Percentiles rank a stretch among this genome's conserved stretches.
Conservation (phyloP, 305 asterid species). For the Fraxinus paxiana region DNA sequence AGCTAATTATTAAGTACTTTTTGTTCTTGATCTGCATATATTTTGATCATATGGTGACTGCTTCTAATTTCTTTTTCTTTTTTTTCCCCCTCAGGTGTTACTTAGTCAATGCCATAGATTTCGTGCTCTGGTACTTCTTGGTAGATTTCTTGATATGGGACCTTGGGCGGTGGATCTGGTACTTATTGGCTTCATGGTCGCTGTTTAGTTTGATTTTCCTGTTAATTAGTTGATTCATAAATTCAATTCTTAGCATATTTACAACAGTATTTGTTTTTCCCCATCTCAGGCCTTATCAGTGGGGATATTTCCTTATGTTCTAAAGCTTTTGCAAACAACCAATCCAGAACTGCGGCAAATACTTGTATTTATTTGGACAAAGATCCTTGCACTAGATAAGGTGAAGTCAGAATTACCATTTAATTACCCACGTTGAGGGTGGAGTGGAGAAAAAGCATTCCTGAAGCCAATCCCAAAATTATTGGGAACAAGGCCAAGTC, state of each 20-base stretch:
- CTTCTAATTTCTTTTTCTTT: constrained; percentile 7
- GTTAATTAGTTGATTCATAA: constrained; percentile 20
- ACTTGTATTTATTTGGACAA: constrained; percentile 97
- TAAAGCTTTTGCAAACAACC: constrained; percentile 91
- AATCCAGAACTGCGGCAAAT: constrained; percentile 96
- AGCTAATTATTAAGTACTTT: neutral
- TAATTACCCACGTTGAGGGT: neutral
- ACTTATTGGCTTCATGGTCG: constrained; percentile 22
- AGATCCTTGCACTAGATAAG: constrained; percentile 96
- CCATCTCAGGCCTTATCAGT: constrained; percentile 84
- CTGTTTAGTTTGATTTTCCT: constrained; percentile 1
- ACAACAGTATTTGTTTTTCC: neutral
- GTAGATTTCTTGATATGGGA: constrained; percentile 99
- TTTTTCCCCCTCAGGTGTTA: constrained; percentile 56
- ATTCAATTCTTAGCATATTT: constrained; percentile 8
- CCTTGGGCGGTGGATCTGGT: constrained; percentile 99
- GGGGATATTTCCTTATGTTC: constrained; percentile 95
- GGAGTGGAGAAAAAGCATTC: neutral
- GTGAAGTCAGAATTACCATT: constrained; percentile 28
- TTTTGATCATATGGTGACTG: neutral
- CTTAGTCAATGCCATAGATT: constrained; percentile 98
- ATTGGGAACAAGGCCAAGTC: neutral
- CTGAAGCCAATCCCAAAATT: neutral
- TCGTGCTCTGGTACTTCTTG: constrained; percentile 97
- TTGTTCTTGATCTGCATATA: neutral